Evolutionary conservation across 2,329 filamentous ascomycete species (phyloP).

Genomic region (Diaporthe ilicicola): DNA sequence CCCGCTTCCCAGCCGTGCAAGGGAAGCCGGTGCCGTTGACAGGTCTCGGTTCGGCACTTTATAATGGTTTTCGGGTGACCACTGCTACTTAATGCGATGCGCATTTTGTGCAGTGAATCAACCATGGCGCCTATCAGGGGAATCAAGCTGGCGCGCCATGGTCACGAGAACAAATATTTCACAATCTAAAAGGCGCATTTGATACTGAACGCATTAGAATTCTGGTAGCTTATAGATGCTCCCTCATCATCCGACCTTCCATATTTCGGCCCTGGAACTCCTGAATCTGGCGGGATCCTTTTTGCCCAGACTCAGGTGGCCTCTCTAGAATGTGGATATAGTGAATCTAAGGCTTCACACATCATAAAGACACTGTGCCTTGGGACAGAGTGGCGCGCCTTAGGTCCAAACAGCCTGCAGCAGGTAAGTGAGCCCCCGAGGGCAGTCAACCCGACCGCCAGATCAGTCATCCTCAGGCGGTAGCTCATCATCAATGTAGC

Average conservation of each 20-base stretch:
- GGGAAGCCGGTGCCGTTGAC: not conserved
- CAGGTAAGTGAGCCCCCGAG: not conserved
- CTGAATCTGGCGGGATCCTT: not conserved
- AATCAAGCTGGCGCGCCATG: not conserved
- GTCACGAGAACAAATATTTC: not conserved
- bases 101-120: not conserved
- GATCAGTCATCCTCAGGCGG: slow-evolving; percentile 91
- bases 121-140: not conserved
- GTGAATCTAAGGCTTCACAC: not conserved
- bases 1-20: not conserved
- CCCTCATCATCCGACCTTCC: not conserved
- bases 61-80: not conserved
- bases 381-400: not conserved
- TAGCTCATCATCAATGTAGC: slow-evolving; percentile 97
- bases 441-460: slow-evolving; percentile 35
- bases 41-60: slow-evolving; percentile 20
- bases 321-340: not conserved
- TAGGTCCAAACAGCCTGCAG: not conserved
- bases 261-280: not conserved
- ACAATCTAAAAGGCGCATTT: not conserved
- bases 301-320: not conserved
- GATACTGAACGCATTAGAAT: not conserved
- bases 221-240: not conserved
- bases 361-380: not conserved
- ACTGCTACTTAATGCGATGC: not conserved